Base-by-base conservation (phyloP, 169 alveolate species). In the Eimeria brunetti region DNA sequence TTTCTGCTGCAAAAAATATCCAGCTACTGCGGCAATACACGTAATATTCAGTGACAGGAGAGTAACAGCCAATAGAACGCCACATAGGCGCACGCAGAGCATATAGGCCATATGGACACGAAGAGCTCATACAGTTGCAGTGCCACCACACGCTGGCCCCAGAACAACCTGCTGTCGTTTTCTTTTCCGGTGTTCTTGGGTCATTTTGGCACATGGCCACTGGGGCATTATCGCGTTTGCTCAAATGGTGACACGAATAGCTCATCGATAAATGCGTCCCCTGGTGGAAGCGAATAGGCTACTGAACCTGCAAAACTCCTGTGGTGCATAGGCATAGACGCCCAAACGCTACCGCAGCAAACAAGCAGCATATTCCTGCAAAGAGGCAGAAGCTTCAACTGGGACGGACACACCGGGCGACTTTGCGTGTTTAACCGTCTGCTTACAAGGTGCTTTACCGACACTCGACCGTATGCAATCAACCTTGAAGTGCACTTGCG, bases 81-180 rank as follows among this genome's bases (percentile, higher is more conserved):
- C 51, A 36, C 51, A 33, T 69, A 16, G 51, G n/a, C 3, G 16
- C 14, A 64, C 24, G 75, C 75, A 27, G 16, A 64, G 1, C 41
- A 36, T 33, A 22, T 36, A 7, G 24, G 0, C 51, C 49, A 2
- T 69, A 33, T 20, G 80, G 51, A 16, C 24, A 36, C n/a, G n/a
- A 3, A 69, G 33, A 49, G 51, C 16, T 36, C 27, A 69, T 69
- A 69, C 80, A 7, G 80, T 69, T 69, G 80, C 80, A 33, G 51
- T n/a, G 33, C 80, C 80, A 36, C 16, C 80, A 69, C 49, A 36
- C 33, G 0, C 80, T 69, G 80, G 80, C 80, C 80, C 76, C 80
- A 33, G 80, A 69, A 36, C 27, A 36, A 18, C 51, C n/a, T 69
- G 51, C n/a, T 69, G 51, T 33, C 49, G 16, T 30, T 49, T 49